Conservation (phyloP, 169 alveolate species). For the Eimeria maxima region DNA sequence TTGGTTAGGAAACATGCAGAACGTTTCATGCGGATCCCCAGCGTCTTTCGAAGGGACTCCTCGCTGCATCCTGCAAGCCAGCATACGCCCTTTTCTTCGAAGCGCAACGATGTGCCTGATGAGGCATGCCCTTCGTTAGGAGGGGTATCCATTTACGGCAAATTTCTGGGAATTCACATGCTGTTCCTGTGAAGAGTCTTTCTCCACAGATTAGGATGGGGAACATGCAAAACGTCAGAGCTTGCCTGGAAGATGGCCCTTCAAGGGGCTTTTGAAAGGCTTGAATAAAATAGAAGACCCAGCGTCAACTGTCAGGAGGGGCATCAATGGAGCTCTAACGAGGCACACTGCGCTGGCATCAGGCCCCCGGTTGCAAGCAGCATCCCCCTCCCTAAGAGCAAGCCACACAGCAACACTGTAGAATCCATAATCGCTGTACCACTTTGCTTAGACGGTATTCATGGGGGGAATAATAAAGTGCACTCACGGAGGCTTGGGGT, state of each 20-base stretch:
- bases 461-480: not conserved
- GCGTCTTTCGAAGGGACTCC: conserved; percentile 89
- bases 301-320: conserved; percentile 88
- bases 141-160: not conserved
- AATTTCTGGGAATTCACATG: not conserved
- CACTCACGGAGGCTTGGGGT: conserved; percentile 42
- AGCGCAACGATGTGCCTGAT: not conserved
- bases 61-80: conserved; percentile 85
- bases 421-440: too few species aligned
- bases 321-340: conserved; percentile 89
- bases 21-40: conserved; percentile 87
- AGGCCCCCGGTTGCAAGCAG: conserved; percentile 1
- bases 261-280: conserved; percentile 90
- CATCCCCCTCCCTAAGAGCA: conserved; percentile 22
- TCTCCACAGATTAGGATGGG: not conserved
- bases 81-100: not conserved
- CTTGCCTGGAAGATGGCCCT: conserved; percentile 90
- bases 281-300: conserved; percentile 88
- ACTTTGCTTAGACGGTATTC: not conserved
- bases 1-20: conserved; percentile 82
- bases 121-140: not conserved
- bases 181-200: not conserved
- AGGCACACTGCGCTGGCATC: conserved; percentile 79
- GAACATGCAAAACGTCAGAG: not conserved
- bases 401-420: not conserved